Evolutionary conservation across 2,329 filamentous ascomycete species (phyloP).

Genomic region (Paraphaeosphaeria minitans): DNA sequence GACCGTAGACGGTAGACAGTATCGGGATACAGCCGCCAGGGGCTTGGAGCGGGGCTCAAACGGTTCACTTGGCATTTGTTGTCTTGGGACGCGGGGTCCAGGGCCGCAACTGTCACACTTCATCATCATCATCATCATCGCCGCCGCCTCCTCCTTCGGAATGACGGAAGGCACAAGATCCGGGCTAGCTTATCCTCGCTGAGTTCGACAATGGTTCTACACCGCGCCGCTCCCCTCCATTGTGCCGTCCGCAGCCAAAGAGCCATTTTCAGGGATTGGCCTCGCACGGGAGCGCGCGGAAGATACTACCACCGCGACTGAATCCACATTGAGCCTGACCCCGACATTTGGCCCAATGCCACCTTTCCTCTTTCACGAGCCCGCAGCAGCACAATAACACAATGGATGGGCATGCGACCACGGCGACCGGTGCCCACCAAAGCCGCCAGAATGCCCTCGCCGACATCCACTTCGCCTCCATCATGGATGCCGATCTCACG

Average conservation of each 20-base stretch:
- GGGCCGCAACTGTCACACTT: constrained; percentile 11
- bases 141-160: constrained; percentile 7
- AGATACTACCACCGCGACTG: constrained; percentile 19
- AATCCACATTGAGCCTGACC: constrained; percentile 10
- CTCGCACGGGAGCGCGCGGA: constrained; percentile 16
- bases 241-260: neutral
- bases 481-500: constrained; percentile 48
- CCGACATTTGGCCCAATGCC: constrained; percentile 3
- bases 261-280: neutral
- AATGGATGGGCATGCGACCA: constrained; percentile 27
- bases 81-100: constrained; percentile 2
- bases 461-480: constrained; percentile 48
- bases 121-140: constrained; percentile 14
- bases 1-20: neutral
- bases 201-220: neutral
- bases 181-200: neutral
- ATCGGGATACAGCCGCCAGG: neutral
- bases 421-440: constrained; percentile 10
- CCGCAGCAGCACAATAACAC: constrained; percentile 19
- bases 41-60: neutral
- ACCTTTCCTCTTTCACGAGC: constrained; percentile 7
- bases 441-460: constrained; percentile 47
- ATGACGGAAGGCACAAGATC: constrained; percentile 12
- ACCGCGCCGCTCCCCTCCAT: neutral
- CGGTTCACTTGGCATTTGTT: constrained; percentile 2